phyloP scores from a whole-genome alignment of 192 early-diverging fungal genomes.

The Funneliformis mosseae region DNA sequence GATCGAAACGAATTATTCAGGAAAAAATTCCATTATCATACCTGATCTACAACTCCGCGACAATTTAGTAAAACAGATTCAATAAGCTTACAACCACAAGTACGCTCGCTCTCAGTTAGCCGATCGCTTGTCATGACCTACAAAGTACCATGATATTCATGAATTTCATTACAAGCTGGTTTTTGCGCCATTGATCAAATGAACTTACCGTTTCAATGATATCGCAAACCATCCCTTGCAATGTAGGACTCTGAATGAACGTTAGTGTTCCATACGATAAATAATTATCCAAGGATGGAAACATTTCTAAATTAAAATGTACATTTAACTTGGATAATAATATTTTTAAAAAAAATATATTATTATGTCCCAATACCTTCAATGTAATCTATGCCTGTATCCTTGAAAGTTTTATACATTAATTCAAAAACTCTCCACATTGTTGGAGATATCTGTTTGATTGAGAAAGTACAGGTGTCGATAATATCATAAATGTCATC shows the following conservation, averaged over 20 bases:
- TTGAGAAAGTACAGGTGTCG: slow-evolving; percentile 84
- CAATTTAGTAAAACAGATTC: slow-evolving; percentile 86
- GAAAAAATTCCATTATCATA: slow-evolving; percentile 16
- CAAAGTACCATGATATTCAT: neutral
- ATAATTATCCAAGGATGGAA: slow-evolving; percentile 90
- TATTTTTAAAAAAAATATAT: neutral
- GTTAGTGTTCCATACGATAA: slow-evolving; percentile 83
- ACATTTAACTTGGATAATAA: neutral
- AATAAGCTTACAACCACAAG: slow-evolving; percentile 80
- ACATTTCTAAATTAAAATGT: slow-evolving; percentile 62
- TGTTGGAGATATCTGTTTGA: slow-evolving; percentile 77
- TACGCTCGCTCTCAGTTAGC: slow-evolving; percentile 76
- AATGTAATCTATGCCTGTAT: slow-evolving; percentile 82
- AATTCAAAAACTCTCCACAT: slow-evolving; percentile 85
- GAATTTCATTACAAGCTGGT: neutral
- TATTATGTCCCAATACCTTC: slow-evolving; percentile 44
- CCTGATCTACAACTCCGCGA: slow-evolving; percentile 77
- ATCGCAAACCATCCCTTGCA: slow-evolving; percentile 77
- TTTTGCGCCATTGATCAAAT: neutral
- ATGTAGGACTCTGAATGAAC: slow-evolving; percentile 65
- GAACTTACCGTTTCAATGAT: slow-evolving; percentile 73
- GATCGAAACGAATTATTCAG: neutral
- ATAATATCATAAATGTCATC: slow-evolving; percentile 88
- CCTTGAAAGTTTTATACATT: slow-evolving; percentile 79
- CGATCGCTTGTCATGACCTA: slow-evolving; percentile 73